These are phyloP conservation scores for Neoboletus subvelutipes DNA, from an alignment of 768 basidiomycete species.

Conservation along the genomic window DNA sequence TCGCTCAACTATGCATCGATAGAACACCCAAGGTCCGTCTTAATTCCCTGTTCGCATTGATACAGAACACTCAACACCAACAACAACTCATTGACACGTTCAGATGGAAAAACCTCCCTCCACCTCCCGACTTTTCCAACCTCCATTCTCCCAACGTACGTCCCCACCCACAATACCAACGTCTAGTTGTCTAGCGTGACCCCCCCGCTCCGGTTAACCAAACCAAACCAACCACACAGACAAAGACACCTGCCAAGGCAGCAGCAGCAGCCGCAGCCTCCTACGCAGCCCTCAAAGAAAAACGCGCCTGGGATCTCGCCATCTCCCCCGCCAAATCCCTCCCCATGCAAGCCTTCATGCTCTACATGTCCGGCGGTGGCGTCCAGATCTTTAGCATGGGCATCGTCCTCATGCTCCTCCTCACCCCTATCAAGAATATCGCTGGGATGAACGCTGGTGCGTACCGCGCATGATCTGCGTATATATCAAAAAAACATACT, in stretches of 20 bases:
- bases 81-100: neutral
- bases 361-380: constrained; percentile 96
- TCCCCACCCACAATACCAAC: neutral
- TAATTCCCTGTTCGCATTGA: neutral
- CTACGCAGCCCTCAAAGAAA: constrained; percentile 69
- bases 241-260: constrained; percentile 40
- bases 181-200: neutral
- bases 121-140: constrained; percentile 68
- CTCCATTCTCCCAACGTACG: constrained; percentile 34
- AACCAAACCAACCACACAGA: constrained; percentile 36
- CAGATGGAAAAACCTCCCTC: constrained; percentile 64
- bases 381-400: constrained; percentile 98
- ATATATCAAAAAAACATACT: too few species aligned
- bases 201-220: neutral
- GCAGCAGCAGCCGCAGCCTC: constrained; percentile 39
- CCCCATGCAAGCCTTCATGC: constrained; percentile 97
- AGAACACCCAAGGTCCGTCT: constrained; percentile 28
- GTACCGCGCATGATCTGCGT: constrained; percentile 25
- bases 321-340: constrained; percentile 83
- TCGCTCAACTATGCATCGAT: constrained; percentile 33
- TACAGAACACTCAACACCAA: too few species aligned
- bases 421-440: constrained; percentile 83
- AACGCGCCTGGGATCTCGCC: constrained; percentile 85
- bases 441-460: constrained; percentile 75
- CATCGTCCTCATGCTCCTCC: constrained; percentile 89